These are phyloP conservation scores for Cystobasidium pallidum DNA, from an alignment of 1,284 basidiomycete species.

Conservation along the genomic window DNA sequence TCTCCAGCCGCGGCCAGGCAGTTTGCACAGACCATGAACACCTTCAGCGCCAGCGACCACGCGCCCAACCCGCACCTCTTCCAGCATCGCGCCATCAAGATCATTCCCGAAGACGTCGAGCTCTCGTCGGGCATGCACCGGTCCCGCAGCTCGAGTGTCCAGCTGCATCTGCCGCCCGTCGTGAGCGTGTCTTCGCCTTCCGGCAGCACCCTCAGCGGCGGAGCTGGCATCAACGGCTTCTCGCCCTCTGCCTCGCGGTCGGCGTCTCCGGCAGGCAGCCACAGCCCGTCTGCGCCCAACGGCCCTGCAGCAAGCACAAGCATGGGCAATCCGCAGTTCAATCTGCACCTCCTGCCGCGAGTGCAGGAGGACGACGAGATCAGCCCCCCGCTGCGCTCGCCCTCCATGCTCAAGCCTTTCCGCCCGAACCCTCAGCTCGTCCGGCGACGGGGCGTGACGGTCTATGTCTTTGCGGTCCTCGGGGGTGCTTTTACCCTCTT, in stretches of 20 bases:
- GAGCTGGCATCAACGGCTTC: background rate
- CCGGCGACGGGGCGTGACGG: constrained; percentile 25
- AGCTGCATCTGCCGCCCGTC: constrained; percentile 34
- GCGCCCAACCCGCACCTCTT: background rate
- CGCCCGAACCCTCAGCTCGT: constrained; percentile 32
- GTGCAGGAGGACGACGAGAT: constrained; percentile 25
- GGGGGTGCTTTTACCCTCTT: constrained; percentile 26
- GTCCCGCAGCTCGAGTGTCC: constrained; percentile 31
- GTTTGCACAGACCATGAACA: background rate
- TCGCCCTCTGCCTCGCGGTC: constrained; percentile 26
- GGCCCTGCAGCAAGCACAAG: background rate
- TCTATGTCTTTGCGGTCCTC: constrained; percentile 32
- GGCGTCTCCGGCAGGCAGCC: constrained; percentile 2
- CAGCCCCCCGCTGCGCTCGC: constrained; percentile 33
- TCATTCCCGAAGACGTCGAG: constrained; percentile 42
- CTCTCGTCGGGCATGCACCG: constrained; percentile 35
- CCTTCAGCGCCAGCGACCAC: background rate
- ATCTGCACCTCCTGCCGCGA: constrained; percentile 27
- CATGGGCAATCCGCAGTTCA: constrained; percentile 20
- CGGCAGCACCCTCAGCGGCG: background rate
- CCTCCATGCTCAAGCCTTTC: constrained; percentile 41
- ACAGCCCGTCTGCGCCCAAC: background rate
- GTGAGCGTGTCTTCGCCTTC: constrained; percentile 8
- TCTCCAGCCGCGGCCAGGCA: background rate
- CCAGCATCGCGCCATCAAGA: constrained; percentile 40